A percentile compares a stretch with the other conserved stretches of the same genome.
Evolutionary conservation across 208 protist species (phyloP).

Genomic region (Acanthamoeba triangularis): DNA sequence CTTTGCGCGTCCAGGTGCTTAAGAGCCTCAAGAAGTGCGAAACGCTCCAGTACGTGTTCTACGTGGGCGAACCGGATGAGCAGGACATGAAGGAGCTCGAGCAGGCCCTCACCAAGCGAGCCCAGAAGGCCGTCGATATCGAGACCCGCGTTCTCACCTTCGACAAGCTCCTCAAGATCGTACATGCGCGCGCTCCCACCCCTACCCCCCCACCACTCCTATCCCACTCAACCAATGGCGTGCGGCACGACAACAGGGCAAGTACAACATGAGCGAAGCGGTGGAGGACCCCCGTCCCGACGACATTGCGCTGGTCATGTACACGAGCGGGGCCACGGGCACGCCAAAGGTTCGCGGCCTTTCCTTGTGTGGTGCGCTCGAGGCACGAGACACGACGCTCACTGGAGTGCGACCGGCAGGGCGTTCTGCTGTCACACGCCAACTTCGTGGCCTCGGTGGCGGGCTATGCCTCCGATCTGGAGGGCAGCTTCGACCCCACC

Average conservation of each 20-base stretch:
- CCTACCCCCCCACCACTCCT: background rate
- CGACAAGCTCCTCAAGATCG: conserved; percentile 15
- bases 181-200: background rate
- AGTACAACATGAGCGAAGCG: conserved; percentile 28
- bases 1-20: background rate
- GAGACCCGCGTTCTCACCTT: conserved; percentile 3
- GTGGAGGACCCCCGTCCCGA: conserved; percentile 61
- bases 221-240: background rate
- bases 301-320: conserved; percentile 74
- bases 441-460: conserved; percentile 68
- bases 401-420: background rate
- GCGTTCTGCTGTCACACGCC: conserved; percentile 48
- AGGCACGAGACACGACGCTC: background rate
- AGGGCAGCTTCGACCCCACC: conserved; percentile 28
- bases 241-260: background rate
- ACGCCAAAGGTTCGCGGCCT: conserved; percentile 62
- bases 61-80: conserved; percentile 7
- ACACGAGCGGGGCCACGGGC: conserved; percentile 80
- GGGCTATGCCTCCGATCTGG: conserved; percentile 21
- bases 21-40: conserved; percentile 12
- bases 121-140: background rate
- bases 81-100: background rate
- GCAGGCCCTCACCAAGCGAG: background rate
- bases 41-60: background rate
- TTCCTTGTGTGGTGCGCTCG: background rate